phyloP scores from a whole-genome alignment of 306 rosid genomes.

The Malus sylvestris region DNA sequence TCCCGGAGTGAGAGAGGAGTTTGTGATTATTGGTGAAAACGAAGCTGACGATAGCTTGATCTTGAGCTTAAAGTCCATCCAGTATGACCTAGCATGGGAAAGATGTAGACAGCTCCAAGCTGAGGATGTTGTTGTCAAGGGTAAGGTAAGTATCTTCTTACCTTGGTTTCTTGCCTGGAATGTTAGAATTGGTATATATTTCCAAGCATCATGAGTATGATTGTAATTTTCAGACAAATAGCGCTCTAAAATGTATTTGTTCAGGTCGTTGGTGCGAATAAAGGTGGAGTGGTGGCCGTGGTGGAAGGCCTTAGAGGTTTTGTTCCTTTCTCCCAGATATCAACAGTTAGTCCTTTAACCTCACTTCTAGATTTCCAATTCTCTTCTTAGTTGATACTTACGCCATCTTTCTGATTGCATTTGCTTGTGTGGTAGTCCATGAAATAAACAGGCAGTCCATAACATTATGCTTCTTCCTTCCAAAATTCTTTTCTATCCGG shows the following conservation, averaged over 20 bases:
- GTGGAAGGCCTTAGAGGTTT: slow-evolving; percentile 92
- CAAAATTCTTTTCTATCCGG: neutral
- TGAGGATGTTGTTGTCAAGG: slow-evolving; percentile 94
- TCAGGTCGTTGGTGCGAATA: slow-evolving; percentile 81
- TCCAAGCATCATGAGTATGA: slow-evolving; percentile 1
- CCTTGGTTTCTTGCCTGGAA: slow-evolving; percentile 9
- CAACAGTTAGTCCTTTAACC: slow-evolving; percentile 60
- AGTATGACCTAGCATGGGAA: slow-evolving; percentile 89
- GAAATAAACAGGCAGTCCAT: neutral
- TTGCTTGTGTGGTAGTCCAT: neutral
- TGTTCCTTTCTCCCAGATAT: slow-evolving; percentile 94
- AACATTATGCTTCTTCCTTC: neutral
- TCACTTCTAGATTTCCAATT: neutral
- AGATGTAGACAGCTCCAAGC: slow-evolving; percentile 93
- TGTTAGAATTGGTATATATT: neutral
- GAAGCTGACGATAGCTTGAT: slow-evolving; percentile 70
- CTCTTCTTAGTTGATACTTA: neutral
- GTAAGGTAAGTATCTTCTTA: slow-evolving; percentile 68
- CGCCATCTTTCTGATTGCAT: neutral
- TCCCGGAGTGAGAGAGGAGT: slow-evolving; percentile 72
- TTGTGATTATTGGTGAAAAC: slow-evolving; percentile 75
- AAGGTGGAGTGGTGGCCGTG: slow-evolving; percentile 91
- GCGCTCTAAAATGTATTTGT: neutral
- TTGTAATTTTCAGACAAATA: neutral
- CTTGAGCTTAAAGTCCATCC: slow-evolving; percentile 67